These are phyloP conservation scores for Pseudotsuga menziesii DNA, from an alignment of 75 land plant genomes.

Conservation along the genomic window DNA sequence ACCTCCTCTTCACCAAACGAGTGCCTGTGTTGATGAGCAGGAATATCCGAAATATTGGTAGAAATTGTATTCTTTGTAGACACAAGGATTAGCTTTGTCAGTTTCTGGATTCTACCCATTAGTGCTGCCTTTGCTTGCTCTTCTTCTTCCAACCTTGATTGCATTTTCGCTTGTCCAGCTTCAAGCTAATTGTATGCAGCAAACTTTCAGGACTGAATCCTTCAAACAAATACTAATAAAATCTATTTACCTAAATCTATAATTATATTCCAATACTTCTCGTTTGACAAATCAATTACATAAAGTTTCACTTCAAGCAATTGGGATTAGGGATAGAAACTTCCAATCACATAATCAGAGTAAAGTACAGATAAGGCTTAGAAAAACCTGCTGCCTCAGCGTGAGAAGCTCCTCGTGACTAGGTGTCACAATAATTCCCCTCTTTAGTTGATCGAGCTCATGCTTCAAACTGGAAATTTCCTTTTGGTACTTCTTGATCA, in stretches of 20 bases:
- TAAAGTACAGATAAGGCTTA: background rate
- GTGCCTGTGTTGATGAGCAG: slow-evolving; percentile 35
- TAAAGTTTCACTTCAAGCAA: background rate
- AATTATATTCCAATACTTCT: background rate
- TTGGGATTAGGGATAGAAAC: background rate
- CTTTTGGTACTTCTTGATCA: slow-evolving; percentile 95
- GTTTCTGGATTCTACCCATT: slow-evolving; percentile 51
- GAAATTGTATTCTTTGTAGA: slow-evolving; percentile 44
- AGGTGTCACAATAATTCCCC: slow-evolving; percentile 50
- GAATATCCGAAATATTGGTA: slow-evolving; percentile 20
- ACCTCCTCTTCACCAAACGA: slow-evolving; percentile 44
- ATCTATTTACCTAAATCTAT: background rate
- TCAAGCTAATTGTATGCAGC: slow-evolving; percentile 22
- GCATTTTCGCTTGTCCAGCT: slow-evolving; percentile 52
- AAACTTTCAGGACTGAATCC: background rate
- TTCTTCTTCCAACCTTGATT: slow-evolving; percentile 52
- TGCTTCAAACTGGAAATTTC: slow-evolving; percentile 77
- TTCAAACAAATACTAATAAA: background rate
- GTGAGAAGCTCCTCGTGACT: slow-evolving; percentile 79
- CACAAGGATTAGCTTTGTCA: slow-evolving; percentile 48
- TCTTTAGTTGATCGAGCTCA: slow-evolving; percentile 83
- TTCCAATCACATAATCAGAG: background rate
- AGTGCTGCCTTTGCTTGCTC: slow-evolving; percentile 54
- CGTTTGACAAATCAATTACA: background rate
- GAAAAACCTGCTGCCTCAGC: slow-evolving; percentile 80